A percentile compares a stretch with the other conserved stretches of the same genome.
phyloP scores from a whole-genome alignment of 169 alveolate genomes.

The Cryptosporidium meleagridis region DNA sequence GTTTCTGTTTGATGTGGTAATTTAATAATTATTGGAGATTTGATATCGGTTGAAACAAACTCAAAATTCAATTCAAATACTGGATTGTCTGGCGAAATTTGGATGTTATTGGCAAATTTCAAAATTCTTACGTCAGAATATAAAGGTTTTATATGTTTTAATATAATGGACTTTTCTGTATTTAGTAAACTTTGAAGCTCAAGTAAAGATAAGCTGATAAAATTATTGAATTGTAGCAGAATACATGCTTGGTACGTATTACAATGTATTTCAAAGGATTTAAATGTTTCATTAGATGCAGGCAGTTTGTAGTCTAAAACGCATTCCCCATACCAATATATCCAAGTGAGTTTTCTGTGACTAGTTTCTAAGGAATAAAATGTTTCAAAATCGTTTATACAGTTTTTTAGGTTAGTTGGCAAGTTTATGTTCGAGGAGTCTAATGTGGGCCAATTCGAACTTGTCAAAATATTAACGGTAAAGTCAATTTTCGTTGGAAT shows the following conservation, averaged over 20 bases:
- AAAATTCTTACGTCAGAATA: background rate
- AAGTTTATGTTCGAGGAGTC: constrained; percentile 72
- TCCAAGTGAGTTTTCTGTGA: constrained; percentile 88
- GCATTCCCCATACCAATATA: constrained; percentile 83
- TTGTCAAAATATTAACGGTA: constrained; percentile 85
- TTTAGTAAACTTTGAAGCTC: constrained; percentile 16
- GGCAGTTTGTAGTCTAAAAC: constrained; percentile 49
- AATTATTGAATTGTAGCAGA: constrained; percentile 81
- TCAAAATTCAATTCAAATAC: constrained; percentile 7
- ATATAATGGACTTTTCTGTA: constrained; percentile 21
- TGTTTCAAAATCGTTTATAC: constrained; percentile 78
- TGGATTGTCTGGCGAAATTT: background rate
- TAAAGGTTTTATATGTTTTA: constrained; percentile 41
- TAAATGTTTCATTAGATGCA: constrained; percentile 1
- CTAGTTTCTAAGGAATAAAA: constrained; percentile 81
- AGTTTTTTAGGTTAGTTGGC: constrained; percentile 76
- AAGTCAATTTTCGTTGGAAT: constrained; percentile 76
- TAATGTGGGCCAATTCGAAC: constrained; percentile 88
- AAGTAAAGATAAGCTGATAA: constrained; percentile 4
- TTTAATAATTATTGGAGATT: background rate
- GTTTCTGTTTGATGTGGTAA: constrained; percentile 78
- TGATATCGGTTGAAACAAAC: background rate
- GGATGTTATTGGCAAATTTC: background rate
- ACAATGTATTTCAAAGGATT: constrained; percentile 77
- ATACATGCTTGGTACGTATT: constrained; percentile 84